Evolutionary conservation across 192 early-diverging fungal species (phyloP), one percentile per base, ranked within the genome.

Genomic region (Linnemannia schmuckeri): DNA sequence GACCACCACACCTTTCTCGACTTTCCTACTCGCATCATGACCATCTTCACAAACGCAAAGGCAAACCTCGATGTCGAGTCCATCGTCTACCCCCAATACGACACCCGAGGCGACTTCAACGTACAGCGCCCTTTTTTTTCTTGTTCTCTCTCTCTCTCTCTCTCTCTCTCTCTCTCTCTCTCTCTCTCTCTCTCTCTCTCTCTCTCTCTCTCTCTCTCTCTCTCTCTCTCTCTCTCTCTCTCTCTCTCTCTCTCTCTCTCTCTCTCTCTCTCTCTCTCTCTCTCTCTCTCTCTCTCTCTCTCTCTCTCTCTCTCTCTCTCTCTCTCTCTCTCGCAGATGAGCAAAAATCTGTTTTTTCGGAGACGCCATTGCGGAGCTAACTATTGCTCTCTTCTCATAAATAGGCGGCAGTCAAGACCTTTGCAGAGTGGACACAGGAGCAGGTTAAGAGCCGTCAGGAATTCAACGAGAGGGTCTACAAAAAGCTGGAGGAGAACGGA

Each of bases 71-170:
- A 93, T 57, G 87, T 90, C 15, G 85, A 90, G 61, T 79, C 91
- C 22, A 75, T 92, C 6, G 83, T 92, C 24, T 94, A 91, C 77
- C 92, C 92, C 4, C 82, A 85, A n/a, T 94, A 93, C 74, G 87
- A 92, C 70, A 94, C 93, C 63, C 81, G 88, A 55, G 93, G 93
- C 13, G 87, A 91, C 66, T 87, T 91, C 68, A 78, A 80, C n/a
- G 70, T 40, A 79, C 18, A 66, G 76, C 76, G 24, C n/a, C 9
- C 52, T 24, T 20, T 46, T n/a, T 24, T 49, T 33, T 55, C 37
- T 37, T 37, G 37, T 37, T 3, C 15, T 46, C 24, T 20, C 1
- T 42, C 46, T 46, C 13, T n/a, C n/a, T n/a, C n/a, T n/a, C n/a
- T n/a, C n/a, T n/a, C n/a, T n/a, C n/a, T n/a, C n/a, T n/a, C n/a